Percentiles rank a stretch among this genome's conserved stretches.
Conservation (phyloP, 1,284 basidiomycete species). For the Papiliotrema flavescens region DNA sequence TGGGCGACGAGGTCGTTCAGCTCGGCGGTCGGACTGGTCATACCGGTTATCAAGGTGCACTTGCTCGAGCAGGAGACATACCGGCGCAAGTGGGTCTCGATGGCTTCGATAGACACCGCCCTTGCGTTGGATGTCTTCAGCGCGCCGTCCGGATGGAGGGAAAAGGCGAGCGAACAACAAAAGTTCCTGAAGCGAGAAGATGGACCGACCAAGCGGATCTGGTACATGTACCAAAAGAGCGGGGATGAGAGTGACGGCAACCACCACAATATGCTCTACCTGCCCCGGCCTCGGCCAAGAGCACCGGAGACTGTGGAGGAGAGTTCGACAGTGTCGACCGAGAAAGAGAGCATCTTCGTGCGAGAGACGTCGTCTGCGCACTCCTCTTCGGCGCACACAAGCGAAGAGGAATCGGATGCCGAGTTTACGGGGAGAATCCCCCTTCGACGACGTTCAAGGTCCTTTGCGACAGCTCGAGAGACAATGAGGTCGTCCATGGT, state of each 20-base stretch:
- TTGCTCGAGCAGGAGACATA: conserved; percentile 26
- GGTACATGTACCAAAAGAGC: conserved; percentile 54
- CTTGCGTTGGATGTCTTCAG: conserved; percentile 65
- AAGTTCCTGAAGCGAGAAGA: conserved; percentile 72
- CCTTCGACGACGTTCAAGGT: neutral
- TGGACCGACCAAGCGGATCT: conserved; percentile 60
- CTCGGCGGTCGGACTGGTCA: conserved; percentile 24
- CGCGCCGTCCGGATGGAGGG: conserved; percentile 60
- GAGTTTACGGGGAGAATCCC: neutral
- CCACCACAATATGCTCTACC: conserved; percentile 30
- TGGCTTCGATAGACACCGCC: conserved; percentile 58
- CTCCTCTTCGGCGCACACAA: conserved; percentile 2
- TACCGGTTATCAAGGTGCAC: conserved; percentile 20
- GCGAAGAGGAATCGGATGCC: neutral
- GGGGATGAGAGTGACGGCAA: conserved; percentile 14
- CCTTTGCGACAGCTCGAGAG: conserved; percentile 11
- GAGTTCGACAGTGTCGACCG: neutral
- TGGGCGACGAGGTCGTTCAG: conserved; percentile 59
- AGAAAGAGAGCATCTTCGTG: neutral
- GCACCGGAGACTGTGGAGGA: neutral
- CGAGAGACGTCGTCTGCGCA: neutral
- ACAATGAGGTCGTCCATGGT: neutral
- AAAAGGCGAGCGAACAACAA: conserved; percentile 57
- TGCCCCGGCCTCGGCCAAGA: conserved; percentile 24
- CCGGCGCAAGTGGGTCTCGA: conserved; percentile 61